Percentiles rank a stretch among this genome's conserved stretches.
phyloP scores from a whole-genome alignment of 2,329 filamentous ascomycete species.

The Ophiostoma novo-ulmi region DNA sequence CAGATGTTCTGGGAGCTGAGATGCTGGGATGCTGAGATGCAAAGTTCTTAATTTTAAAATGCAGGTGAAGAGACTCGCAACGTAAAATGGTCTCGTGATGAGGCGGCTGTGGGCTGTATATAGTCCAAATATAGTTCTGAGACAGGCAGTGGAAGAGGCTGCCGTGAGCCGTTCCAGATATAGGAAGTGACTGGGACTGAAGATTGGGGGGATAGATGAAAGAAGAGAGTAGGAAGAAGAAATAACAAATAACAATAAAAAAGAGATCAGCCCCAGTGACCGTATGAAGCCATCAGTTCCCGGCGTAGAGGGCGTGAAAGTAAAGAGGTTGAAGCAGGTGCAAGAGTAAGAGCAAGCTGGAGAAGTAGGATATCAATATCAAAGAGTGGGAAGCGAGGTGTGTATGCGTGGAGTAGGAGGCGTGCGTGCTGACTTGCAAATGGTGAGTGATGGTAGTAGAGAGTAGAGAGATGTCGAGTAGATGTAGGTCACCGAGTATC shows the following conservation, averaged over 20 bases:
- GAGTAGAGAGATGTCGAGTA: not conserved
- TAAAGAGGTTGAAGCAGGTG: not conserved
- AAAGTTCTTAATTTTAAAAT: not conserved
- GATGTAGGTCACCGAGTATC: not conserved
- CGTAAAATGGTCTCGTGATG: not conserved
- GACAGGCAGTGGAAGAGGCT: not conserved
- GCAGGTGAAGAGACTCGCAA: too few species aligned
- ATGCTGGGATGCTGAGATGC: not conserved
- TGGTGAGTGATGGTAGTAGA: not conserved
- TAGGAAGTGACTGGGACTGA: not conserved
- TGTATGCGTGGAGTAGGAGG: slow-evolving; percentile 5
- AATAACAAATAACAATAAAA: not conserved
- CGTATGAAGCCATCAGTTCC: slow-evolving; percentile 5
- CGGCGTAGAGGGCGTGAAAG: slow-evolving; percentile 4
- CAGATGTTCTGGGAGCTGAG: not conserved
- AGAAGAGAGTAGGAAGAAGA: not conserved
- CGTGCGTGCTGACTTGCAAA: not conserved
- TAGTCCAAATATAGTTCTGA: not conserved
- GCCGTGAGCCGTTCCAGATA: not conserved
- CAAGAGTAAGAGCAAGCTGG: not conserved
- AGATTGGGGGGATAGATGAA: too few species aligned
- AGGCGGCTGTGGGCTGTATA: not conserved
- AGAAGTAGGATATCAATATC: not conserved
- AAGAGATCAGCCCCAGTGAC: not conserved
- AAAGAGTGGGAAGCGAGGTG: slow-evolving; percentile 8